Evolutionary conservation across 2,329 filamentous ascomycete species (phyloP).

Genomic region (Elsinoe arachidis): DNA sequence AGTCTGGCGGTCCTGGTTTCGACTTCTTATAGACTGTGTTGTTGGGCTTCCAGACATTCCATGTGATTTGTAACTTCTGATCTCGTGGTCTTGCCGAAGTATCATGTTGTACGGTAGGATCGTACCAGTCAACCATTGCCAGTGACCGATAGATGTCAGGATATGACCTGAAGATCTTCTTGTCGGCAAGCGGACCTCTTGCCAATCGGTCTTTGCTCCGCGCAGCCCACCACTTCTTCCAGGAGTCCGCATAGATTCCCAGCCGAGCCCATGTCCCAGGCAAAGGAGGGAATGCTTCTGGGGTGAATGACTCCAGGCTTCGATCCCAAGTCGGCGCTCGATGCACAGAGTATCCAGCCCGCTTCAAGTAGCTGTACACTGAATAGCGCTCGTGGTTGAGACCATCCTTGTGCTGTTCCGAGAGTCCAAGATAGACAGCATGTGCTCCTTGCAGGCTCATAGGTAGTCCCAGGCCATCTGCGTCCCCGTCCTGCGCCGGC

Average conservation of each 20-base stretch:
- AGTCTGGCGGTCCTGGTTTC: constrained; percentile 70
- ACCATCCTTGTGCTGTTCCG: constrained; percentile 42
- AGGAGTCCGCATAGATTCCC: constrained; percentile 6
- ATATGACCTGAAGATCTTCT: constrained; percentile 13
- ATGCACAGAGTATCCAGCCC: constrained; percentile 71
- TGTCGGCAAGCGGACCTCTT: background rate
- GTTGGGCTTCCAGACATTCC: constrained; percentile 71
- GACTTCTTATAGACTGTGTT: constrained; percentile 63
- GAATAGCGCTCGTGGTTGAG: constrained; percentile 71
- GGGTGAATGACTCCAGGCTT: constrained; percentile 17
- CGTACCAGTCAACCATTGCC: constrained; percentile 62
- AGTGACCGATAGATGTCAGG: constrained; percentile 67
- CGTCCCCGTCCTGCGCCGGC: constrained; percentile 41
- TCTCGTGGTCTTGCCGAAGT: constrained; percentile 21
- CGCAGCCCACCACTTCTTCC: constrained; percentile 4
- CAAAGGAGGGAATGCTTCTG: constrained; percentile 21
- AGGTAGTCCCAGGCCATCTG: constrained; percentile 58
- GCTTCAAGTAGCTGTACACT: constrained; percentile 77
- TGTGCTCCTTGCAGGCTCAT: constrained; percentile 90
- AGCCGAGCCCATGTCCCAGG: constrained; percentile 6
- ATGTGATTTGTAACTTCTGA: constrained; percentile 63
- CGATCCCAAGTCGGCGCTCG: constrained; percentile 49
- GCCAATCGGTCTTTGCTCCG: constrained; percentile 12
- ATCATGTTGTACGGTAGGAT: constrained; percentile 38
- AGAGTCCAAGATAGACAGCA: constrained; percentile 67